Evolutionary conservation across 257 asterid species (phyloP).

Genomic region (Euphrasia confusa): DNA sequence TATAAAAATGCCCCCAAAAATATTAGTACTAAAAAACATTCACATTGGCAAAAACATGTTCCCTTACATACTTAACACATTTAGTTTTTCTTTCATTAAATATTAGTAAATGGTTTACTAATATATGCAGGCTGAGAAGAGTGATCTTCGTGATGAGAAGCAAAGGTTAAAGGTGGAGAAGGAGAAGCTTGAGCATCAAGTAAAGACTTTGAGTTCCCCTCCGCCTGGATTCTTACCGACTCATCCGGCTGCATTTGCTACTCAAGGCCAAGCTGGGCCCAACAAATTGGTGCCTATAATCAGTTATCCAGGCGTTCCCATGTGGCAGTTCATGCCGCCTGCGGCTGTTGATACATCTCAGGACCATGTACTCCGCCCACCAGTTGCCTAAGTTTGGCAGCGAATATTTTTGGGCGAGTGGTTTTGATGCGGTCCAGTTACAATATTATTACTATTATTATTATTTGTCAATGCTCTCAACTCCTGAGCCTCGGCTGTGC

Average conservation of each 20-base stretch:
- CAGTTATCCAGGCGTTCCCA: conserved; percentile 3
- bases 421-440: neutral
- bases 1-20: neutral
- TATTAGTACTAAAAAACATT: neutral
- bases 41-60: neutral
- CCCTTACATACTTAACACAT: neutral
- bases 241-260: neutral
- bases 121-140: neutral
- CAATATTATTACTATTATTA: neutral
- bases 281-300: conserved; percentile 4
- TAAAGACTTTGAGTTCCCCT: neutral
- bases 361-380: conserved; percentile 9
- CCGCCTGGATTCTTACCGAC: neutral
- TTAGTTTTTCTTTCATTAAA: too few relatives aligned
- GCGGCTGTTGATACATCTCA: conserved; percentile 8
- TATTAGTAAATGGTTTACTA: neutral
- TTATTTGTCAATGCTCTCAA: neutral
- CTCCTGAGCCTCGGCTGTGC: neutral
- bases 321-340: conserved; percentile 7
- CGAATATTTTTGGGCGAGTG: neutral
- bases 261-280: neutral
- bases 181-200: conserved; percentile 1
- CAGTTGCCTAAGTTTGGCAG: neutral
- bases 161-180: conserved; percentile 4
- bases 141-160: conserved; percentile 2